These are phyloP conservation scores for Leishmania tropica DNA, from an alignment of 208 protist genomes.

Conservation along the genomic window DNA sequence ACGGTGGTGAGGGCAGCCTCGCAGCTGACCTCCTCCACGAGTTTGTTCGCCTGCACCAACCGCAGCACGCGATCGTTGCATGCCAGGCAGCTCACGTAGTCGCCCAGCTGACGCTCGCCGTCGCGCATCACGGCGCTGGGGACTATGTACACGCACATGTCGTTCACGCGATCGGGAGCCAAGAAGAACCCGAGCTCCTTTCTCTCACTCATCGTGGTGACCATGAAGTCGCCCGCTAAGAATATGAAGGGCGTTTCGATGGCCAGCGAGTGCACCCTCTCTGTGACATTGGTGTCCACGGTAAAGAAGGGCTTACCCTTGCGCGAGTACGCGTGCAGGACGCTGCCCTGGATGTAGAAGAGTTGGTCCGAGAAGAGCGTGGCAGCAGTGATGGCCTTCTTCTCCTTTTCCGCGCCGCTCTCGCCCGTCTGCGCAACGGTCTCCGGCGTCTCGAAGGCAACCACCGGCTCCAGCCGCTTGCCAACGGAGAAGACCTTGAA, in stretches of 20 bases:
- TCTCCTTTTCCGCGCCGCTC: conserved; percentile 15
- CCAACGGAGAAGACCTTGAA: conserved; percentile 66
- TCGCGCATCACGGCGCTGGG: conserved; percentile 2
- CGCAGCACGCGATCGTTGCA: conserved; percentile 87
- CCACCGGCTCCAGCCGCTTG: conserved; percentile 46
- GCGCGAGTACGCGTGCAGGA: conserved; percentile 75
- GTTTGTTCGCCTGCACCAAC: conserved; percentile 54
- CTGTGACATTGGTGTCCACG: conserved; percentile 85
- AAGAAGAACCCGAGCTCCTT: conserved; percentile 89
- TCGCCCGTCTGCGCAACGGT: conserved; percentile 23
- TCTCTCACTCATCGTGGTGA: conserved; percentile 73
- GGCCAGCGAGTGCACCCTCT: conserved; percentile 62
- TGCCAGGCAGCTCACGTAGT: conserved; percentile 76
- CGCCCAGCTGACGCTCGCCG: conserved; percentile 35
- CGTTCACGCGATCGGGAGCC: conserved; percentile 84
- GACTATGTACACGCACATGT: conserved; percentile 44
- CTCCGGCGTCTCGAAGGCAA: conserved; percentile 53
- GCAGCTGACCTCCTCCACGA: conserved; percentile 66
- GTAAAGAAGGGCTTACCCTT: conserved; percentile 88
- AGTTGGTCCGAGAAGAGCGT: conserved; percentile 80
- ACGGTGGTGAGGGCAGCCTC: conserved; percentile 77
- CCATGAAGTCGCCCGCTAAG: conserved; percentile 82
- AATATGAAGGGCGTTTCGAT: conserved; percentile 87
- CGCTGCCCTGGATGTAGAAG: conserved; percentile 77
- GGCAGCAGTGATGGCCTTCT: conserved; percentile 54